phyloP scores from a whole-genome alignment of 2,329 filamentous ascomycete species.

The Botryotinia narcissicola region DNA sequence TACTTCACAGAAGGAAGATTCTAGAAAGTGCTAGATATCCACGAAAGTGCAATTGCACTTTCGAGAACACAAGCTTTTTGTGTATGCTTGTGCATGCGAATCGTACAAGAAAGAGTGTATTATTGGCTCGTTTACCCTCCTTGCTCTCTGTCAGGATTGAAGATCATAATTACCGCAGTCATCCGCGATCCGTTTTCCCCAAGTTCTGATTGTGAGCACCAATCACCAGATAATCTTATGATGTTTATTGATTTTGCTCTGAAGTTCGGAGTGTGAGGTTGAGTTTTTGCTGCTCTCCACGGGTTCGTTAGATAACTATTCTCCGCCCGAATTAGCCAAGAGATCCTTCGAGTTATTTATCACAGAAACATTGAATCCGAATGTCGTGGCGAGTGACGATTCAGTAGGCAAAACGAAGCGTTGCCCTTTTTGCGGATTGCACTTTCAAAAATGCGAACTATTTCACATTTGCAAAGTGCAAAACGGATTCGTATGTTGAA shows the following conservation, averaged over 20 bases:
- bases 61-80: neutral
- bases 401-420: conserved; percentile 12
- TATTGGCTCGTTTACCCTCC: neutral
- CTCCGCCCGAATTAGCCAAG: neutral
- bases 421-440: conserved; percentile 5
- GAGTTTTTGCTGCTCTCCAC: neutral
- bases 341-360: neutral
- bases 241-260: neutral
- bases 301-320: neutral
- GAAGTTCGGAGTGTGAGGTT: neutral
- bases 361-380: neutral
- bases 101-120: neutral
- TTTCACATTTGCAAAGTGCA: conserved; percentile 17
- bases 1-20: neutral
- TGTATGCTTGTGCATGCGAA: neutral
- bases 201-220: neutral
- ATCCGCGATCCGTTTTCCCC: neutral
- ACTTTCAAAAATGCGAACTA: conserved; percentile 15
- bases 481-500: neutral
- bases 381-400: conserved; percentile 10
- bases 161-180: neutral
- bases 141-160: neutral
- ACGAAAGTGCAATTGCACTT: conserved; percentile 18
- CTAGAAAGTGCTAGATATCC: neutral
- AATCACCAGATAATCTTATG: neutral